Evolutionary conservation across 352 stramenopile species (phyloP).

Genomic region (Elongisporangium anandrum): DNA sequence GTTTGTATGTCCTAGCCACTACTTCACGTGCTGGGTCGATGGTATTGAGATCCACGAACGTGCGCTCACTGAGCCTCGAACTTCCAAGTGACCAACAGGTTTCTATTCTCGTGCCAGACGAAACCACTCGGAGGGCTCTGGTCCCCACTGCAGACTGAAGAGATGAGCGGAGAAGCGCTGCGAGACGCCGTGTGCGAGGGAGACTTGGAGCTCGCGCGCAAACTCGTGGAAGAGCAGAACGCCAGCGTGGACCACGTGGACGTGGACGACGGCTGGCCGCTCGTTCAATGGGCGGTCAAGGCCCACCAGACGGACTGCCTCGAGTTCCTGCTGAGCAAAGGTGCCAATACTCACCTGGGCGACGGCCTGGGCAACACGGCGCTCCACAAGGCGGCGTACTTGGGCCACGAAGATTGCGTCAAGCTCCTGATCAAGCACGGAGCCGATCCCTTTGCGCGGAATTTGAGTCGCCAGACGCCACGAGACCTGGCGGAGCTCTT

Average conservation of each 20-base stretch:
- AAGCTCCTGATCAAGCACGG: constrained; percentile 23
- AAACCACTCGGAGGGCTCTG: not conserved
- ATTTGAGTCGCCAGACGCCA: constrained; percentile 30
- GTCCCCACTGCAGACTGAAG: not conserved
- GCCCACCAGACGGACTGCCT: constrained; percentile 21
- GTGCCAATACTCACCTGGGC: constrained; percentile 30
- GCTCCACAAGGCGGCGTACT: constrained; percentile 42
- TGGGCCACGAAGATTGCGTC: constrained; percentile 27
- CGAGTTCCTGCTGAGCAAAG: constrained; percentile 19
- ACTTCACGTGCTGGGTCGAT: not conserved
- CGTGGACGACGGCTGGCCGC: constrained; percentile 29
- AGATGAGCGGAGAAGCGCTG: constrained; percentile 28
- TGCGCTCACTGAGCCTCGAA: not conserved
- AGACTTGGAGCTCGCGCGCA: constrained; percentile 10
- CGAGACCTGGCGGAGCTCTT: constrained; percentile 36
- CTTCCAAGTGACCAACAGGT: not conserved
- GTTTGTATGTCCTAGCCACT: not conserved
- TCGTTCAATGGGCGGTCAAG: constrained; percentile 43
- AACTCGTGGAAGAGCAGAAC: constrained; percentile 18
- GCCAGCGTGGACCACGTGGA: constrained; percentile 36
- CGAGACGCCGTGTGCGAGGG: constrained; percentile 40
- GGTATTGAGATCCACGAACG: not conserved
- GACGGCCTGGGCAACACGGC: constrained; percentile 33
- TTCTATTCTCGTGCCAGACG: not conserved
- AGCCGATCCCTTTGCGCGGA: constrained; percentile 12